These are phyloP conservation scores for Sporothrix brunneoviolacea DNA, from an alignment of 2,329 filamentous ascomycete species.

Conservation along the genomic window DNA sequence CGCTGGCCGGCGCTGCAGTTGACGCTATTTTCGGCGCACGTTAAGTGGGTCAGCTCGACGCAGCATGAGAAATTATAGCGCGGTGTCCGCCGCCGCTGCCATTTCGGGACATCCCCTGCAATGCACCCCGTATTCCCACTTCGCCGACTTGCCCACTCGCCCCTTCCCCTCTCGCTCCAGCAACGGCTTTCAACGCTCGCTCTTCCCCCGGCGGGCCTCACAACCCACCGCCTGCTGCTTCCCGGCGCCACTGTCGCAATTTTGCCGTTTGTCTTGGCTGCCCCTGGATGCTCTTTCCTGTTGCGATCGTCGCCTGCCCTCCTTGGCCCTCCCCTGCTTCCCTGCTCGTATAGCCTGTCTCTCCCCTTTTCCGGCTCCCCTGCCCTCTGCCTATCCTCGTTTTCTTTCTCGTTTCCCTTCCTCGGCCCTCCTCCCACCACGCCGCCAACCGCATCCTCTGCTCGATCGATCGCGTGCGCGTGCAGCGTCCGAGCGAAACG, in stretches of 20 bases:
- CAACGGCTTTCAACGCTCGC: not conserved
- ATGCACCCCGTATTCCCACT: conserved; percentile 8
- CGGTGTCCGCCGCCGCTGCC: not conserved
- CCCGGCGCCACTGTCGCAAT: not conserved
- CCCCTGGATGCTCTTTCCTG: conserved; percentile 11
- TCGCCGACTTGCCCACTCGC: not conserved
- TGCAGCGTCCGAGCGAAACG: too few relatives aligned
- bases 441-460: not conserved
- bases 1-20: not conserved
- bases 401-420: not conserved
- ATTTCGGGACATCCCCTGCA: not conserved
- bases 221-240: too few relatives aligned
- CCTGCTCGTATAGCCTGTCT: not conserved
- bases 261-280: conserved; percentile 5
- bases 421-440: not conserved
- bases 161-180: not conserved
- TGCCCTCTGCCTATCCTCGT: not conserved
- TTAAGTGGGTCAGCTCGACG: conserved; percentile 5
- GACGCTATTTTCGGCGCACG: conserved; percentile 9
- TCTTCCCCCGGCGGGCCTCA: too few relatives aligned
- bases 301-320: conserved; percentile 13
- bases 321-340: conserved; percentile 1
- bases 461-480: conserved; percentile 7
- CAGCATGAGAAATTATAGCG: not conserved
- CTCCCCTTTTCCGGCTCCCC: not conserved